Evolutionary conservation across 352 stramenopile genomes (phyloP).

Genomic region (Globisporangium canariense): DNA sequence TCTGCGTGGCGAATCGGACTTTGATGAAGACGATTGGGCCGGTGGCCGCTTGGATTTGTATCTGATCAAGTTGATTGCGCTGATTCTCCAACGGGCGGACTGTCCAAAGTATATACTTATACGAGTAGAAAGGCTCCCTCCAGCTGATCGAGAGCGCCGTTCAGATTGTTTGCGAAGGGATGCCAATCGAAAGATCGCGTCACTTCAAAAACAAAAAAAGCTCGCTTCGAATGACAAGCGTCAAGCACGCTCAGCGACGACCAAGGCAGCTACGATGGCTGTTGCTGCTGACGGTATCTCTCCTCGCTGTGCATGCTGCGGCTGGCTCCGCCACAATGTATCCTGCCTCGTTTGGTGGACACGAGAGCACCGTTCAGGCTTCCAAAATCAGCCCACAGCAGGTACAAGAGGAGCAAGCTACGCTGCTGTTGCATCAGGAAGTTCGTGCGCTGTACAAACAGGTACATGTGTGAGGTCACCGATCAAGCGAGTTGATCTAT

Average conservation of each 20-base stretch:
- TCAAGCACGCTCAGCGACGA: neutral
- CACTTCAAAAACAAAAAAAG: neutral
- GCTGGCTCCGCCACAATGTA: neutral
- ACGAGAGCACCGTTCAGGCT: neutral
- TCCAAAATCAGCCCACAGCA: neutral
- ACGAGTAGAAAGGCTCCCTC: too few species aligned
- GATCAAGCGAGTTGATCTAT: neutral
- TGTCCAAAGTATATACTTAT: too few species aligned
- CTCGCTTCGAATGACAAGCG: neutral
- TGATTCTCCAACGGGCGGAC: too few species aligned
- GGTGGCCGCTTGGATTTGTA: too few species aligned
- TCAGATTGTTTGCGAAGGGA: neutral
- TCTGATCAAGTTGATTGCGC: too few species aligned
- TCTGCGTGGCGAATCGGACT: neutral
- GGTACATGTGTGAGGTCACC: neutral
- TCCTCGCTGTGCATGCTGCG: neutral
- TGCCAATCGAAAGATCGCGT: conserved; percentile 9
- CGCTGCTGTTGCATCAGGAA: conserved; percentile 1
- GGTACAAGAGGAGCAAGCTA: neutral
- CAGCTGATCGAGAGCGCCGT: too few species aligned
- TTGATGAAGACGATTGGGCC: too few species aligned
- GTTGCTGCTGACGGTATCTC: neutral
- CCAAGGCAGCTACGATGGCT: neutral
- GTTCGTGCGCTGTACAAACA: neutral
- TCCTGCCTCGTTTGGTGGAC: neutral